Base-by-base conservation (phyloP, 306 rosid genomes). In the Cucurbita moschata region DNA sequence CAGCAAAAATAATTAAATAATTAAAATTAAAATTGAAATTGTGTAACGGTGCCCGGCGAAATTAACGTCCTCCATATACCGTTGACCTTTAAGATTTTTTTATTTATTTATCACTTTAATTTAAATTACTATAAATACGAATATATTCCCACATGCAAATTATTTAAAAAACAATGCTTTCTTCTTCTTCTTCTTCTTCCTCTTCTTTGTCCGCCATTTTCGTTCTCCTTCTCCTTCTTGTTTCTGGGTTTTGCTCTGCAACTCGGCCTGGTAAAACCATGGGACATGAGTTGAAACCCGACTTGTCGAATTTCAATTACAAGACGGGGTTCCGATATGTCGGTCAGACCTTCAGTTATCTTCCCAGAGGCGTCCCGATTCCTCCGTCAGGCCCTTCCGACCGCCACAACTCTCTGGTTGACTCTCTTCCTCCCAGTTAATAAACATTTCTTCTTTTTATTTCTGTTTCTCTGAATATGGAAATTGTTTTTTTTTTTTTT, bases 361-460 rank as follows among this genome's bases (percentile, higher is more conserved):
- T 94, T 61, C 99, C 99, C 59, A 91, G 77, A 89, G 97, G 92
- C 72, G 26, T 39, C 2, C 85, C 82, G 0, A 55, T 87, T 13
- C 91, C 97, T 43, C 95, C 99, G 73, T 94, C 99, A 7, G 97
- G 89, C 26, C 99, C 99, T 44, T 94, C 99, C 51, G 83, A 79
- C n/a, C 79, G 96, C 65, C 99, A 94, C 75, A 94, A 94, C 82
- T 71, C 88, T 5, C 72, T 76, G 52, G 81, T 81, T 72, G 76
- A 80, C 78, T 85, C 97, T 35, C 49, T 83, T 4, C 89, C 97
- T 72, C 71, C 75, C 4, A 84, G 88, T 81, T 90, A 79, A 30
- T 30, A 30, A 30, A 30, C 35, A 30, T 30, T 30, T 30, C 35
- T 30, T 30, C 35, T 30, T 30, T 30, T 30, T 30, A 30, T 30